Percentiles rank a stretch among this genome's conserved stretches.
These are phyloP conservation scores for Physaria fendleri DNA, from an alignment of 345 rosid species.

Conservation along the genomic window DNA sequence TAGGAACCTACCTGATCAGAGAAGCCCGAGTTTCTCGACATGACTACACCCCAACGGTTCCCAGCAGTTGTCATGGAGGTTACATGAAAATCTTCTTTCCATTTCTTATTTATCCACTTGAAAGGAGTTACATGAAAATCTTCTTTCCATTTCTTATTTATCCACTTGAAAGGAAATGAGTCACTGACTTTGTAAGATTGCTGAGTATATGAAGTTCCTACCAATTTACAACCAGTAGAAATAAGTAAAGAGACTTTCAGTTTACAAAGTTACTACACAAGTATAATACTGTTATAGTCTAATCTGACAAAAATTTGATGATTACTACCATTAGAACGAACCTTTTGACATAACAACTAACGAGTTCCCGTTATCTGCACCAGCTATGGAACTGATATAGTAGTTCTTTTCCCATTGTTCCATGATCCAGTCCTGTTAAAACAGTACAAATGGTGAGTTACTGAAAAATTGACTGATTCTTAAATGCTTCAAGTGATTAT, in stretches of 20 bases:
- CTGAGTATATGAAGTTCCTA: constrained; percentile 76
- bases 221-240: constrained; percentile 4
- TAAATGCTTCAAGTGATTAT: constrained; percentile 2
- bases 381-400: constrained; percentile 84
- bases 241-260: neutral
- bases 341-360: constrained; percentile 98
- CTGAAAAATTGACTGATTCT: neutral
- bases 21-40: constrained; percentile 92
- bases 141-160: constrained; percentile 96
- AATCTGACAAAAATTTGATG: neutral
- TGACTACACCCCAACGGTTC: constrained; percentile 86
- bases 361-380: constrained; percentile 77
- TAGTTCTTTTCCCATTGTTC: constrained; percentile 96
- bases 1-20: constrained; percentile 55
- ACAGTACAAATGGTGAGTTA: neutral
- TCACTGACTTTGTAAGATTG: constrained; percentile 97
- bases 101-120: constrained; percentile 95
- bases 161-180: constrained; percentile 92
- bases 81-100: constrained; percentile 93
- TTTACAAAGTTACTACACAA: neutral
- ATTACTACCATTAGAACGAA: constrained; percentile 12
- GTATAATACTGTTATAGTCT: neutral
- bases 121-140: constrained; percentile 92
- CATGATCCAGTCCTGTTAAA: constrained; percentile 92
- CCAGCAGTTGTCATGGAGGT: constrained; percentile 97